Evolutionary conservation across 768 basidiomycete species (phyloP), one percentile per base, ranked within the genome.

Genomic region (Lentinula sp.): DNA sequence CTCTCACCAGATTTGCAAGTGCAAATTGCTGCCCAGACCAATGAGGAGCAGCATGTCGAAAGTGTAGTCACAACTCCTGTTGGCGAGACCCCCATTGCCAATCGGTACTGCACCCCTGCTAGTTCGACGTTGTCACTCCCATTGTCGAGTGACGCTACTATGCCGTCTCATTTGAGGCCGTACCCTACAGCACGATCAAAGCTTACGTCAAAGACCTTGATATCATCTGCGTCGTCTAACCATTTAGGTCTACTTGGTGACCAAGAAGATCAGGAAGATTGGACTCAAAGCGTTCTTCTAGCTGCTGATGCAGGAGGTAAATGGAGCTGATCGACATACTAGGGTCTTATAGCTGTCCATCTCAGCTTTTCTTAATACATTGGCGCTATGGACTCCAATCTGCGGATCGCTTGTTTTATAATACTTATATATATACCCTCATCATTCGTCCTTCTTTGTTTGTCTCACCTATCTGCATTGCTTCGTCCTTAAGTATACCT

Each of bases 271-370:
- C 78, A 77, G 61, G 86, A 84, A 53, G 83, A 90, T 68, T 93
- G 91, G 90, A 86, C 87, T 50, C 76, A 79, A 67, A 88, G 85
- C 65, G 90, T 92, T 53, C 70, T 92, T 61, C 71, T 85, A 71
- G 88, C 87, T n/a, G 88, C 87, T 60, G 85, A 86, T 67, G 68
- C 75, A 54, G 77, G 81, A 50, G 65, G 70, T 12, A 57, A 68
- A 20, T 77, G 74, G 75, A 59, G 39, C 18, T 48, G 43, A 20
- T 52, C 62, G 28, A 28, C 28, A n/a, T 52, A 23, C 41, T 33
- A 32, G 16, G 4, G 32, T 48, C 7, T 8, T 18, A 2, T 12
- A 9, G 4, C 23, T 20, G 6, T 20, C 18, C 23, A 16, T 48
- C 46, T 48, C 8, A n/a, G 42, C 16, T 7, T 43, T 45, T 3